Base-by-base conservation (phyloP, 2,329 filamentous ascomycete species). In the Chaetomiaceae sp. region DNA sequence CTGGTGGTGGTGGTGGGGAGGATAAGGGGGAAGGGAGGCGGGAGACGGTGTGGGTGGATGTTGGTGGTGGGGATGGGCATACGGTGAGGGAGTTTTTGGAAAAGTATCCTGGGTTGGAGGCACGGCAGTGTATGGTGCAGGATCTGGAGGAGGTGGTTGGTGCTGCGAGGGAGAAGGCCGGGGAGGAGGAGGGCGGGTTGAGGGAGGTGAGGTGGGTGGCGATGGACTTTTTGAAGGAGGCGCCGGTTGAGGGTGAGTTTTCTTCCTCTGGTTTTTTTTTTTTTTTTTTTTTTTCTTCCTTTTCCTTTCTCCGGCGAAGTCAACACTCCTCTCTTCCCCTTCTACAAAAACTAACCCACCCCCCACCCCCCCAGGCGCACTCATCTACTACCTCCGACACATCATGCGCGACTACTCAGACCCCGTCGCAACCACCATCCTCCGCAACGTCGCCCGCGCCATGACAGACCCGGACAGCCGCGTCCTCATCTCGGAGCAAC, bases 341-440 rank as follows among this genome's bases (percentile, higher is more conserved):
- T n/a, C n/a, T n/a, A n/a, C n/a, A n/a, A n/a, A n/a, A n/a, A n/a
- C n/a, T n/a, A 33, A 27, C n/a, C 2, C 21, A 42, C 2, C 23
- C 21, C 27, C n/a, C n/a, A n/a, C n/a, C n/a, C n/a, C n/a, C n/a
- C n/a, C n/a, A 65, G 63, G 63, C 14, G 65, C 65, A 4, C 54
- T 62, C 9, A 50, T 64, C 16, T 69, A 68, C 50, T 63, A 63
- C 55, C 56, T 69, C 34, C 61, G 64, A n/a, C 65, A 66, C 34
- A 61, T 64, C 37, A 52, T 66, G 21, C 66, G 67, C 45, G 61
- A 67, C 44, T 68, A 65, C 49, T 60, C 61, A 5, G 66, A 68
- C 43, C 56, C 56, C 0, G 58, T 59, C 1, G 46, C 49, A 2
- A 43, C 25, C 21, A 51, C 42, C n/a, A 59, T 60, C 25, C 53